These are phyloP conservation scores for Ganoderma resinaceum DNA, from an alignment of 1,284 basidiomycete species.

Conservation along the genomic window DNA sequence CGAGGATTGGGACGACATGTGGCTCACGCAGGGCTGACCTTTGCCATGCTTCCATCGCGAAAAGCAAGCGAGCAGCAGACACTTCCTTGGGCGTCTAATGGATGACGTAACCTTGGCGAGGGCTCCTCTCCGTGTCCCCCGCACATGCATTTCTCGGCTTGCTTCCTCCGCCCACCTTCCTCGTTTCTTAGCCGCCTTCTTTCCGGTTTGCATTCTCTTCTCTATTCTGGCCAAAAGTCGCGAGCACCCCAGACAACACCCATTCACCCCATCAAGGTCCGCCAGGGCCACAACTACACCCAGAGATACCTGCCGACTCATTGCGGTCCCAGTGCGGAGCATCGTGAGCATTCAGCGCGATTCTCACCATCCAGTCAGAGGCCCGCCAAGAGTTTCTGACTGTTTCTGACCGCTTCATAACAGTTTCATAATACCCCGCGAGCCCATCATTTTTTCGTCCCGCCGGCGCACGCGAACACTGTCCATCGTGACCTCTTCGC, in stretches of 20 bases:
- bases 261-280: background rate
- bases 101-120: background rate
- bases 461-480: background rate
- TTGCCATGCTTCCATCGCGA: background rate
- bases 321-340: background rate
- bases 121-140: background rate
- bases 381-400: background rate
- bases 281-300: background rate
- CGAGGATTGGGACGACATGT: background rate
- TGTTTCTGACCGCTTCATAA: background rate
- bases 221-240: background rate
- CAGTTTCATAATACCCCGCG: background rate
- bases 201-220: background rate
- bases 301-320: background rate
- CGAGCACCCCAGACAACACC: background rate
- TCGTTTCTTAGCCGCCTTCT: background rate
- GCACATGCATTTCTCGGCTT: background rate
- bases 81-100: background rate
- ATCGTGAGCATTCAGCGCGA: background rate
- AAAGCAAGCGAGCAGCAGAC: background rate
- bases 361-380: background rate
- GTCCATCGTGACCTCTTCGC: conserved; percentile 4
- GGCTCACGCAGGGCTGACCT: background rate
- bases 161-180: background rate
- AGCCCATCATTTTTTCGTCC: background rate